These are phyloP conservation scores for Candida sp. DNA, from an alignment of 1,139 yeast genomes.

Conservation along the genomic window DNA sequence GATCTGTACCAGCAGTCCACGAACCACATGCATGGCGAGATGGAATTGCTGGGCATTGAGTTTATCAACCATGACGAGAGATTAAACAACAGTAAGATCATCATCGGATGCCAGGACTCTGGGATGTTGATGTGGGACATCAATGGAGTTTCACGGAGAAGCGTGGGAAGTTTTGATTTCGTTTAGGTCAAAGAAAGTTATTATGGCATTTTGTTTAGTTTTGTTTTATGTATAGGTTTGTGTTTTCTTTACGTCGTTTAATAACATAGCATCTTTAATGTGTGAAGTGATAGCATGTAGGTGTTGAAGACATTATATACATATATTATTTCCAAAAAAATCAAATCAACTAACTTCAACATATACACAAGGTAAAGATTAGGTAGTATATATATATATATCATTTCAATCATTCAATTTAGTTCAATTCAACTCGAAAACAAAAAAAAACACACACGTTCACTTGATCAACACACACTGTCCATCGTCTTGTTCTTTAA, in stretches of 20 bases:
- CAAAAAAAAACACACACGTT: too few relatives aligned
- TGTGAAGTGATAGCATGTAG: not conserved
- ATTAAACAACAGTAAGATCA: conserved; percentile 24
- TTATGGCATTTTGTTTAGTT: not conserved
- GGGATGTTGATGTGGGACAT: conserved; percentile 50
- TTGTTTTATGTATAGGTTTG: not conserved
- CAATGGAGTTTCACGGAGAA: conserved; percentile 42
- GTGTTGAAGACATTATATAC: not conserved
- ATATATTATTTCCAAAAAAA: not conserved
- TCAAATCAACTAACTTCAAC: not conserved
- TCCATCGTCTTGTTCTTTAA: too few relatives aligned
- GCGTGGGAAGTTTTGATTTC: conserved; percentile 40
- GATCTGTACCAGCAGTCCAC: conserved; percentile 31
- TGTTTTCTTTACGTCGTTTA: not conserved
- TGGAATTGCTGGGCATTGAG: conserved; percentile 49
- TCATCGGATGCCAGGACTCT: conserved; percentile 48
- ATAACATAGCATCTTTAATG: too few relatives aligned
- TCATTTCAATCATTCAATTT: not conserved
- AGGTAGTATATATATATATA: not conserved
- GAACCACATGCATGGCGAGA: conserved; percentile 50
- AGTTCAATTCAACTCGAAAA: too few relatives aligned
- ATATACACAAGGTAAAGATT: not conserved
- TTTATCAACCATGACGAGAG: conserved; percentile 25
- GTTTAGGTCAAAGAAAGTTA: conserved; percentile 17
- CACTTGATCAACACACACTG: too few relatives aligned